phyloP scores from a whole-genome alignment of 768 basidiomycete genomes.

The Termitomyces sp. region DNA sequence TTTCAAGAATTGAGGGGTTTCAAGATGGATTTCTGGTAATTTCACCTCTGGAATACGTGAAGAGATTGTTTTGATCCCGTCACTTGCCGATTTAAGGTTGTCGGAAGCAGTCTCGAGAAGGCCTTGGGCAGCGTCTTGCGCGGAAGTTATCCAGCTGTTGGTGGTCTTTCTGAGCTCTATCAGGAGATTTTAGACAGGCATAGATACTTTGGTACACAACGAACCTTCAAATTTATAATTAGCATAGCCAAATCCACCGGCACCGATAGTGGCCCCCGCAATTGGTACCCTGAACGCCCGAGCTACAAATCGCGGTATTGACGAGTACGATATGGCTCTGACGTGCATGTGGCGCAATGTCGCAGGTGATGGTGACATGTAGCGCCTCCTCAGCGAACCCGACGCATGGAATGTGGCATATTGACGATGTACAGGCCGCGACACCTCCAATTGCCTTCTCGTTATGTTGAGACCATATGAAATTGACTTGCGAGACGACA shows the following conservation, averaged over 20 bases:
- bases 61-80: conserved; percentile 57
- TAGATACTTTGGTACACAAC: conserved; percentile 16
- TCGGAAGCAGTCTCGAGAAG: conserved; percentile 68
- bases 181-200: neutral
- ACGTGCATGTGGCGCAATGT: conserved; percentile 64
- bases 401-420: conserved; percentile 55
- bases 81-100: conserved; percentile 69
- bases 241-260: conserved; percentile 89
- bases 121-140: conserved; percentile 68
- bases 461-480: conserved; percentile 50
- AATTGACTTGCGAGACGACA: conserved; percentile 39
- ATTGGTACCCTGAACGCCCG: conserved; percentile 87
- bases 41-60: conserved; percentile 58
- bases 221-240: conserved; percentile 96
- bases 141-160: conserved; percentile 57
- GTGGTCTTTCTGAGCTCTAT: conserved; percentile 73
- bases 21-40: conserved; percentile 39
- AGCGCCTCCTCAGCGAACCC: conserved; percentile 47
- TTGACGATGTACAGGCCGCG: conserved; percentile 51
- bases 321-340: conserved; percentile 79
- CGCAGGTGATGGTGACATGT: conserved; percentile 37
- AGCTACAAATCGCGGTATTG: conserved; percentile 85
- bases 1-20: conserved; percentile 66
- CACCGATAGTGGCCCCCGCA: conserved; percentile 86
- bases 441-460: conserved; percentile 25